These are phyloP conservation scores for Hygrocybe punicea DNA, from an alignment of 768 basidiomycete species.

Conservation along the genomic window DNA sequence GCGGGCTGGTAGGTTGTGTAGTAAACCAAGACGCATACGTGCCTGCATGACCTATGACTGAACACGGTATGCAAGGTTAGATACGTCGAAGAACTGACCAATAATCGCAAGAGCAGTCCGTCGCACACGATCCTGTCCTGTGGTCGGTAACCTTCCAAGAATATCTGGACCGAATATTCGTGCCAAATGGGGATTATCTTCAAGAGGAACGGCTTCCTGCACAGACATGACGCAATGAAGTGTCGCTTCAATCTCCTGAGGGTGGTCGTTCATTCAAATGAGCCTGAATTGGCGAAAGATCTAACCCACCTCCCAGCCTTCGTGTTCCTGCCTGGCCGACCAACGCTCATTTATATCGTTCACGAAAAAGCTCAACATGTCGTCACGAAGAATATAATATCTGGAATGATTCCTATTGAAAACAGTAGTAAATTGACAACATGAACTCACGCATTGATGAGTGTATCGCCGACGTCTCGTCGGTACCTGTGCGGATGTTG, in stretches of 20 bases:
- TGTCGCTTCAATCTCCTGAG: conserved; percentile 79
- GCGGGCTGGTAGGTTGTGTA: conserved; percentile 34
- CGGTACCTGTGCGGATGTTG: conserved; percentile 54
- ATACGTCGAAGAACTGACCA: conserved; percentile 43
- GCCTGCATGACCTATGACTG: conserved; percentile 38
- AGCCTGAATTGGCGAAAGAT: not conserved
- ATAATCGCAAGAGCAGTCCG: conserved; percentile 72
- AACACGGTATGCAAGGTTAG: not conserved
- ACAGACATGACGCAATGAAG: conserved; percentile 83
- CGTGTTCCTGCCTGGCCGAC: conserved; percentile 37
- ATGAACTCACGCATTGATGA: conserved; percentile 75
- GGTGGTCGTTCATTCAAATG: not conserved
- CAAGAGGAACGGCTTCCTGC: conserved; percentile 76
- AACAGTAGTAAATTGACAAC: conserved; percentile 6
- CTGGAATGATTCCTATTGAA: conserved; percentile 33
- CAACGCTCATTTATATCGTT: conserved; percentile 59
- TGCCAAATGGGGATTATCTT: conserved; percentile 50
- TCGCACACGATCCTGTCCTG: conserved; percentile 62
- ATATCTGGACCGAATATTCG: conserved; percentile 72
- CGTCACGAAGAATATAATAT: conserved; percentile 82
- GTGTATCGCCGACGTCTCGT: conserved; percentile 80
- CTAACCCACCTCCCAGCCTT: conserved; percentile 68
- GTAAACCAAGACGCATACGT: conserved; percentile 81
- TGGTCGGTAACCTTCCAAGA: conserved; percentile 62
- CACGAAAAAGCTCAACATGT: conserved; percentile 73